A percentile compares a stretch with the other conserved stretches of the same genome.
Evolutionary conservation across 495 filamentous ascomycete species (phyloP).

Genomic region (Hypoxylon intermedium): DNA sequence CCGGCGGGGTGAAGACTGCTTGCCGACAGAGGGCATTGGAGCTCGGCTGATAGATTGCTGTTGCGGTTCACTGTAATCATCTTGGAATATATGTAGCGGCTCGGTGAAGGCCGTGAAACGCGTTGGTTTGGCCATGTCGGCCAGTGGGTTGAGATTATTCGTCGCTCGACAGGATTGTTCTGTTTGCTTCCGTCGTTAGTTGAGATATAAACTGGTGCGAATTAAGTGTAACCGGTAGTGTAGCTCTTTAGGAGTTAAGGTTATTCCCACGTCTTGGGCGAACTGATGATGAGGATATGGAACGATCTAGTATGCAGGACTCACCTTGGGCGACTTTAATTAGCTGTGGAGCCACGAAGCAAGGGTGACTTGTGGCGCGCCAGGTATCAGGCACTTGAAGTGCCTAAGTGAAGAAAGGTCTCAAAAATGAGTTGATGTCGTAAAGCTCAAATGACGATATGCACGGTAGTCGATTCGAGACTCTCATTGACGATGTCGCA

Average conservation of each 20-base stretch:
- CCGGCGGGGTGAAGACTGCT: conserved; percentile 48
- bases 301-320: conserved; percentile 38
- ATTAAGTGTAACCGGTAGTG: conserved; percentile 10
- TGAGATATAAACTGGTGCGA: conserved; percentile 8
- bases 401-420: conserved; percentile 32
- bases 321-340: conserved; percentile 41
- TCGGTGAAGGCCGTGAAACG: conserved; percentile 60
- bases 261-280: conserved; percentile 14
- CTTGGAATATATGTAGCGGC: conserved; percentile 69
- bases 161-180: conserved; percentile 13
- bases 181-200: conserved; percentile 19
- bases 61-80: conserved; percentile 59
- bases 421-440: conserved; percentile 36
- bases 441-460: conserved; percentile 36
- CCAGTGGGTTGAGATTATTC: conserved; percentile 17
- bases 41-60: conserved; percentile 56
- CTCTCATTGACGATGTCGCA: conserved; percentile 23
- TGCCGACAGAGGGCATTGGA: conserved; percentile 59
- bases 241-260: conserved; percentile 12
- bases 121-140: conserved; percentile 63
- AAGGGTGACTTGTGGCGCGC: conserved; percentile 41
- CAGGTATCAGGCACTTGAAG: conserved; percentile 39
- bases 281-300: conserved; percentile 29
- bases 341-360: conserved; percentile 44
- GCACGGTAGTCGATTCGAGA: conserved; percentile 14